These are phyloP conservation scores for Pichia sp. DNA, from an alignment of 1,139 yeast species.

Conservation along the genomic window DNA sequence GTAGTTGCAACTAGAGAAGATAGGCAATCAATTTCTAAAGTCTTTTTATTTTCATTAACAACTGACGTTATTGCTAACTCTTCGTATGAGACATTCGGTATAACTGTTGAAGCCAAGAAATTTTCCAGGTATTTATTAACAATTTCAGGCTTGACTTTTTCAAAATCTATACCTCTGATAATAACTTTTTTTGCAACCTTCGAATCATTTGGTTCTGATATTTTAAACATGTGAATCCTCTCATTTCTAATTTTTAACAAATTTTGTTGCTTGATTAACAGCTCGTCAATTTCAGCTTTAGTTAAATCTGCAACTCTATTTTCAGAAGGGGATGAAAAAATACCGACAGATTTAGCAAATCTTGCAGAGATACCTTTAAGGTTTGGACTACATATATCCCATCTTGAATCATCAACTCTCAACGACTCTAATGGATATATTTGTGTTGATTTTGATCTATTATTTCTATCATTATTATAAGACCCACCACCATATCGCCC, in stretches of 20 bases:
- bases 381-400: constrained; percentile 75
- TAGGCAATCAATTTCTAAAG: constrained; percentile 47
- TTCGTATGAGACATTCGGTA: constrained; percentile 24
- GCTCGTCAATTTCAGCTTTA: constrained; percentile 6
- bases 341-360: constrained; percentile 74
- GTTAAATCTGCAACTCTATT: constrained; percentile 43
- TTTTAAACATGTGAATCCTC: constrained; percentile 31
- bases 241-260: background rate
- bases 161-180: constrained; percentile 24
- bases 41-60: constrained; percentile 27
- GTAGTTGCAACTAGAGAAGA: constrained; percentile 52
- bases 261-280: constrained; percentile 4
- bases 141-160: constrained; percentile 17
- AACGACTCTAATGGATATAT: constrained; percentile 40
- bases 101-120: constrained; percentile 22
- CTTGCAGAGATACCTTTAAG: constrained; percentile 73
- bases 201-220: constrained; percentile 48
- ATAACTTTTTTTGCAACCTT: constrained; percentile 37
- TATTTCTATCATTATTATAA: constrained; percentile 6
- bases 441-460: constrained; percentile 11
- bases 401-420: constrained; percentile 38
- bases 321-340: constrained; percentile 57
- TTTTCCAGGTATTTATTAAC: constrained; percentile 23
- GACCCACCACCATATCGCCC: constrained; percentile 1
- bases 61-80: constrained; percentile 17